Percentiles rank a stretch among this genome's conserved stretches.
These are phyloP conservation scores for Globisporangium spiculum DNA, from an alignment of 352 stramenopile genomes.

Conservation along the genomic window DNA sequence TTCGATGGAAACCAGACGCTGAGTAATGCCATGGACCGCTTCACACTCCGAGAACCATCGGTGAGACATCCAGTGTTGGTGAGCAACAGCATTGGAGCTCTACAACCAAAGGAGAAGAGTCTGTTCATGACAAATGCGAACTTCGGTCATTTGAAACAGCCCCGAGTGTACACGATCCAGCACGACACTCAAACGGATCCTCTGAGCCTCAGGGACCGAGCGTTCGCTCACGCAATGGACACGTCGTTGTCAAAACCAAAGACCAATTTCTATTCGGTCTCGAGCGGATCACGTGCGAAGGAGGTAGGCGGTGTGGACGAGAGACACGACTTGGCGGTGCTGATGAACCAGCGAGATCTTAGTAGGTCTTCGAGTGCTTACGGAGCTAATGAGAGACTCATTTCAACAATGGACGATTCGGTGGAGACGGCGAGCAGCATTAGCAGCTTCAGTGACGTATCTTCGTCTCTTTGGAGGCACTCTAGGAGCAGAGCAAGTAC, in stretches of 20 bases:
- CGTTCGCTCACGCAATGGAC: neutral
- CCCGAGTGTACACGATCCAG: slow-evolving; percentile 10
- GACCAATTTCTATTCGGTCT: slow-evolving; percentile 6
- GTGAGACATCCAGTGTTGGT: neutral
- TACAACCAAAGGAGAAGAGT: slow-evolving; percentile 8
- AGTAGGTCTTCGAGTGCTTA: neutral
- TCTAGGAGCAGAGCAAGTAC: neutral
- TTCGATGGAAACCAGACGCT: slow-evolving; percentile 60
- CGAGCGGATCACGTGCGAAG: neutral
- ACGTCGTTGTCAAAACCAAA: neutral
- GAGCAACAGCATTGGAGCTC: neutral
- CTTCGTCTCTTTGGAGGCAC: slow-evolving; percentile 13
- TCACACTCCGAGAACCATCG: slow-evolving; percentile 37
- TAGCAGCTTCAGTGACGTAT: slow-evolving; percentile 13
- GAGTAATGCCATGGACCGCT: slow-evolving; percentile 51
- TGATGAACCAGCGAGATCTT: neutral
- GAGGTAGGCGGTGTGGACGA: neutral
- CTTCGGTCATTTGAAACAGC: slow-evolving; percentile 4
- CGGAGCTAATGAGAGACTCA: neutral
- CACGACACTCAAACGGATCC: neutral
- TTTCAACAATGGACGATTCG: slow-evolving; percentile 4
- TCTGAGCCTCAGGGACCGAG: neutral
- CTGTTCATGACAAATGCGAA: neutral
- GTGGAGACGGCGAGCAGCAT: slow-evolving; percentile 17
- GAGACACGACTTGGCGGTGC: neutral